Base-by-base conservation (phyloP, 495 filamentous ascomycete genomes). In the Penicillium turbatum region DNA sequence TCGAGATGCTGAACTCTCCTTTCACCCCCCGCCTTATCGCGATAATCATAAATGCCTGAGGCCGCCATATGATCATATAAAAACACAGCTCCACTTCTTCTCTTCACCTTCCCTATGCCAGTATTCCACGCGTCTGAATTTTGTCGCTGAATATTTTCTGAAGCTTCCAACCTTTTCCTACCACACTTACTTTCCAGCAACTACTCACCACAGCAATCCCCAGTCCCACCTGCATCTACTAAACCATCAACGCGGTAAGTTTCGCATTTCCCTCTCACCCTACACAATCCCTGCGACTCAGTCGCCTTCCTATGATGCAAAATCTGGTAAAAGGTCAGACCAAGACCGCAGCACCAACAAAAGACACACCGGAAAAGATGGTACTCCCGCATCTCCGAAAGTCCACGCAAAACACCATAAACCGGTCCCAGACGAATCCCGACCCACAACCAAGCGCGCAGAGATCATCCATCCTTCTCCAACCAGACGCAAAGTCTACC, bases 281-380 rank as follows among this genome's bases (percentile, higher is more conserved):
- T 48, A 36, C 44, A 38, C 42, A 37, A 24, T 32, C n/a, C 26
- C 35, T 43, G 55, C 38, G 37, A 57, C 41, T 17, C 12, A 41
- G 8, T 53, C 43, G 32, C 47, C 5, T 42, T 27, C 79, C 79
- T 53, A 75, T 82, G 82, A 85, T 85, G 81, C 64, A 51, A 67
- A 52, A 53, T 40, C 66, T 79, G 82, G 81, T 84, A 84, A 85
- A 85, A 84, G 82, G 82, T 79, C 80, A 71, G 78, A 84, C 74
- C 67, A 65, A 12, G 66, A 62, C 52, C 41, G 39, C 41, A 34
- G 53, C 51, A 49, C 43, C 55, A 35, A 21, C 38, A 19, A 48
- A 41, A 36, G 57, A 32, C 52, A 45, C 51, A 39, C 32, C 30
- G 42, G n/a, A 38, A 40, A 57, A 59, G 67, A 65, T 60, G 64